phyloP scores from a whole-genome alignment of 768 basidiomycete species.

The Infundibulicybe gibba region DNA sequence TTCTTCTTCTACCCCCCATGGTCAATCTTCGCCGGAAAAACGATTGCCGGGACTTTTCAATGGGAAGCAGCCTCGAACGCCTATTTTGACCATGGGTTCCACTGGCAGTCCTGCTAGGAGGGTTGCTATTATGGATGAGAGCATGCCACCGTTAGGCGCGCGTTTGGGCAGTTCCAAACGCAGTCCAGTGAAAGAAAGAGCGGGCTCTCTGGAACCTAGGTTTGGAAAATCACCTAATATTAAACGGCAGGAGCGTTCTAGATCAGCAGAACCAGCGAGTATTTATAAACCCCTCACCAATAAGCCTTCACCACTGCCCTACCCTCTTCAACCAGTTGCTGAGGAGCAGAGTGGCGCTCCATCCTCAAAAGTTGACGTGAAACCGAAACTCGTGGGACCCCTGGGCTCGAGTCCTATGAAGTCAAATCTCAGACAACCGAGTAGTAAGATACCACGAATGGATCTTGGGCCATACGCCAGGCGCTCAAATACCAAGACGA shows the following conservation, averaged over 20 bases:
- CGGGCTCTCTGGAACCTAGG: conserved; percentile 15
- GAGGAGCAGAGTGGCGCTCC: conserved; percentile 3
- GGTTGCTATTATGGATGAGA: conserved; percentile 14
- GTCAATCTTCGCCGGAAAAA: conserved; percentile 48
- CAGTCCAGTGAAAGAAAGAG: conserved; percentile 19
- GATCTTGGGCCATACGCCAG: conserved; percentile 56
- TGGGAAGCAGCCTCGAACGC: conserved; percentile 8
- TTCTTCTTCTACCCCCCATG: conserved; percentile 44
- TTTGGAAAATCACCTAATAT: too few relatives aligned
- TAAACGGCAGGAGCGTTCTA: too few relatives aligned
- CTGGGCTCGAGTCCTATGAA: conserved; percentile 28
- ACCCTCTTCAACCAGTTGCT: conserved; percentile 31
- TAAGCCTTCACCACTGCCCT: conserved; percentile 7
- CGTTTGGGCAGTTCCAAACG: conserved; percentile 24
- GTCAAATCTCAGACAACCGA: conserved; percentile 46
- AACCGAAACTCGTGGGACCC: conserved; percentile 15
- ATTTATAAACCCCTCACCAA: too few relatives aligned
- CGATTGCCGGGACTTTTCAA: conserved; percentile 9
- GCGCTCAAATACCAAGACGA: conserved; percentile 11
- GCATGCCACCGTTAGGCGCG: conserved; percentile 8
- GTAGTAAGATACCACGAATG: conserved; percentile 61
- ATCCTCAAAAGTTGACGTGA: background rate
- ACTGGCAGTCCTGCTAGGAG: conserved; percentile 40
- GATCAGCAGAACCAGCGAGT: too few relatives aligned
- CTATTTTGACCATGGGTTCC: conserved; percentile 24